Conservation (phyloP, 2,329 filamentous ascomycete species). For the Aureobasidium lini region DNA sequence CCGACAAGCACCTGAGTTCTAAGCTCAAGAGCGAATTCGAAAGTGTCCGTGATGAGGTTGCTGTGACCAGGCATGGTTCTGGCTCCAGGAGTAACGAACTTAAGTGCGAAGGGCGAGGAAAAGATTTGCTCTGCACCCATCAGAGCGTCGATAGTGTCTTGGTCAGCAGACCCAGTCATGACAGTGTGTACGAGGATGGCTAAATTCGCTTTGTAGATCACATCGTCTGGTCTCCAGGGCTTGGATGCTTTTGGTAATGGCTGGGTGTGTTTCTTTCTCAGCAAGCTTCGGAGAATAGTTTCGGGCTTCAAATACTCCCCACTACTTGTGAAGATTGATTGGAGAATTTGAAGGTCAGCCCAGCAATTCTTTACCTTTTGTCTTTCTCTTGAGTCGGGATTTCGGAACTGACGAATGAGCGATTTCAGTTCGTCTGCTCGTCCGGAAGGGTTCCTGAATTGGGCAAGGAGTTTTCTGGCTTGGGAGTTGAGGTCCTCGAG, state of each 20-base stretch:
- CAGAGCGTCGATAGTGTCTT: slow-evolving; percentile 25
- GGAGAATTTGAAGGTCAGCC: slow-evolving; percentile 24
- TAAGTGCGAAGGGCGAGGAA: slow-evolving; percentile 27
- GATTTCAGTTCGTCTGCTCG: slow-evolving; percentile 20
- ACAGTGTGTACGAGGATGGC: slow-evolving; percentile 31
- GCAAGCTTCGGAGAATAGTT: slow-evolving; percentile 32
- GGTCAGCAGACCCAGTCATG: slow-evolving; percentile 26
- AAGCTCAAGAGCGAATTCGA: slow-evolving; percentile 45
- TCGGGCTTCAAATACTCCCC: slow-evolving; percentile 35
- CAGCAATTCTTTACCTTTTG: slow-evolving; percentile 32
- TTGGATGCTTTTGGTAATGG: slow-evolving; percentile 20
- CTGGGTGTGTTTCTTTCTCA: slow-evolving; percentile 25
- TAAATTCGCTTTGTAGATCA: slow-evolving; percentile 40
- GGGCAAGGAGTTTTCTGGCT: slow-evolving; percentile 22
- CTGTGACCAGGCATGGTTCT: slow-evolving; percentile 29
- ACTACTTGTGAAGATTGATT: slow-evolving; percentile 31
- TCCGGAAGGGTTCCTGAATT: slow-evolving; percentile 24
- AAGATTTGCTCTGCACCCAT: slow-evolving; percentile 29
- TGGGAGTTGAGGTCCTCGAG: slow-evolving; percentile 30
- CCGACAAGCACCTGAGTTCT: slow-evolving; percentile 39
- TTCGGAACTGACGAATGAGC: slow-evolving; percentile 23
- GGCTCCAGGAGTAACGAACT: slow-evolving; percentile 15
- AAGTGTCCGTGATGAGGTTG: slow-evolving; percentile 35
- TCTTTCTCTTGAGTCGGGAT: slow-evolving; percentile 31
- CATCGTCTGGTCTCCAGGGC: slow-evolving; percentile 31